Base-by-base conservation (phyloP, 83 land plant genomes). In the Picea abies region DNA sequence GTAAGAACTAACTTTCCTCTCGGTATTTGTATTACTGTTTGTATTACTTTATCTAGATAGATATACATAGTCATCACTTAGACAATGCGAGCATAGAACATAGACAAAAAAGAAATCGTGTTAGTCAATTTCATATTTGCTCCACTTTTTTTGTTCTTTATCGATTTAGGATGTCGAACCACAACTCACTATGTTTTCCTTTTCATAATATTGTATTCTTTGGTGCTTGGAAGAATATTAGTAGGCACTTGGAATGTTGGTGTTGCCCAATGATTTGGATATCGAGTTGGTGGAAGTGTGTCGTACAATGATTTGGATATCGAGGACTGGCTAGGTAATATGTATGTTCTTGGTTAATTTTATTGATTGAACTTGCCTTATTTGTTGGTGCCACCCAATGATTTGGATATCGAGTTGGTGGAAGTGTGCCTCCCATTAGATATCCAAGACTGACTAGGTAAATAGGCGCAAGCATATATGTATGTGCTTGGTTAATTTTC, bases 221-320 rank as follows among this genome's bases (percentile, higher is more conserved):
- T 79, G 49, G 20, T 73, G 41, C 47, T 23, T 26, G 76, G 69
- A 63, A 95, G 97, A 80, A 81, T 95, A 69, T 86, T 88, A 80
- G 92, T 91, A 19, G 90, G 92, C 9, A 95, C 95, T 60, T 95
- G 97, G 97, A 95, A 95, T 88, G 95, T 89, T 78, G 97, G 91
- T 65, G 97, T 29, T 1, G 1, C 32, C 32, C 32, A 29, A 29
- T 29, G 32, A 29, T 29, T 29, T 29, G 97, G 80, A 87, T 29
- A 29, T 29, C 32, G 32, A 29, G 32, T 29, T 29, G 32, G 32
- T 29, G 32, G 32, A 29, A 29, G 72, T 78, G 3, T 85, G 61
- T 95, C 97, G 61, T 88, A 92, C 49, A 87, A 90, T 60, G 85
- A 91, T 79, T 76, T 92, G 83, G 93, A 93, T 75, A 77, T 95